Conservation (phyloP, 2,329 filamentous ascomycete genomes). For the Aspergillus quadrilineatus region DNA sequence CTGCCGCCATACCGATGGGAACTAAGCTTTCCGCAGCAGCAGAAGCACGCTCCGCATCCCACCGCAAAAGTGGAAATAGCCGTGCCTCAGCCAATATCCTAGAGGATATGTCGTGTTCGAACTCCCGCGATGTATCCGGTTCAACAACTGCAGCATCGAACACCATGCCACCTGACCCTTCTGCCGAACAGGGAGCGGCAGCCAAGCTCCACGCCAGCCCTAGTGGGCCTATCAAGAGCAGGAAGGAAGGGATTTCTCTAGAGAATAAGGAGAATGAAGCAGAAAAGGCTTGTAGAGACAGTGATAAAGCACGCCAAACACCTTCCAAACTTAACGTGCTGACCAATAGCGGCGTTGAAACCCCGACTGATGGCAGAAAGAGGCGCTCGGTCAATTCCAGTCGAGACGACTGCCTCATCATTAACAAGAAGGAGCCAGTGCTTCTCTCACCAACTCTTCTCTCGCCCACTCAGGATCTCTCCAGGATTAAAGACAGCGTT, state of each 20-base stretch:
- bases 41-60: conserved; percentile 29
- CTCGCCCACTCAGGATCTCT: conserved; percentile 24
- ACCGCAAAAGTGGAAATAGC: conserved; percentile 22
- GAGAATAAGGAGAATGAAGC: conserved; percentile 25
- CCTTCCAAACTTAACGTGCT: conserved; percentile 22
- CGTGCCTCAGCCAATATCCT: conserved; percentile 20
- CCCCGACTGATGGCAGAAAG: conserved; percentile 25
- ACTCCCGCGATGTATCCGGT: conserved; percentile 33
- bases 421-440: conserved; percentile 19
- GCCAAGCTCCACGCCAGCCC: conserved; percentile 33
- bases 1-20: conserved; percentile 21
- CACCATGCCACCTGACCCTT: conserved; percentile 14
- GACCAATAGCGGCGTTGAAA: conserved; percentile 22
- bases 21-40: conserved; percentile 31
- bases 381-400: conserved; percentile 23
- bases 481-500: conserved; percentile 15
- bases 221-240: conserved; percentile 32
- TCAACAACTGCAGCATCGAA: conserved; percentile 30
- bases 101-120: conserved; percentile 32
- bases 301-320: conserved; percentile 17
- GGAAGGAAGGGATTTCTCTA: conserved; percentile 31
- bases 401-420: conserved; percentile 18
- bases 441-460: conserved; percentile 19
- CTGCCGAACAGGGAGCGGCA: conserved; percentile 21
- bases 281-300: conserved; percentile 21